A percentile compares a stretch with the other conserved stretches of the same genome.
Evolutionary conservation across 176 grass and related monocot species (phyloP).

Genomic region (Cenchrus fungigraminus): DNA sequence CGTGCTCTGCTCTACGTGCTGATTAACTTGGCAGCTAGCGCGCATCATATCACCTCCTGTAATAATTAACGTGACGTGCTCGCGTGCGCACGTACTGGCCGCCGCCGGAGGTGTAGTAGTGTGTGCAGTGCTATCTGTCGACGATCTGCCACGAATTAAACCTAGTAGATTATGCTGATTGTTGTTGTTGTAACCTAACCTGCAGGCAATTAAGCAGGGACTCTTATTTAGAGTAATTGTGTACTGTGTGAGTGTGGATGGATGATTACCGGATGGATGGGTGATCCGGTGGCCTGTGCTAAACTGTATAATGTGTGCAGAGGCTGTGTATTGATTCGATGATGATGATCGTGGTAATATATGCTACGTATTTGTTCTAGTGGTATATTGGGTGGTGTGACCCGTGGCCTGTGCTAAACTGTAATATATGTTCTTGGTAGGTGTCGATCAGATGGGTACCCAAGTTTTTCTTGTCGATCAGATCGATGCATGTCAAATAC

Average conservation of each 20-base stretch:
- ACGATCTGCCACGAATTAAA: conserved; percentile 2
- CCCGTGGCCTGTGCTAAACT: too few relatives aligned
- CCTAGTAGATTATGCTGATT: conserved; percentile 29
- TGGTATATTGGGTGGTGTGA: background rate
- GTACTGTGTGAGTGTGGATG: background rate
- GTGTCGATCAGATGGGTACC: background rate
- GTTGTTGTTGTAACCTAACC: conserved; percentile 37
- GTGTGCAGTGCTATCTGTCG: background rate
- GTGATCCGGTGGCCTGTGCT: conserved; percentile 32
- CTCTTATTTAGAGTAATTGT: conserved; percentile 22
- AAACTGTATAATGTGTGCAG: conserved; percentile 22
- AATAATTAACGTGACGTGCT: background rate
- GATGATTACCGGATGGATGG: conserved; percentile 21
- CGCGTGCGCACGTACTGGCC: conserved; percentile 24
- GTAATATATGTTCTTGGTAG: background rate
- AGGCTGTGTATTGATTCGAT: conserved; percentile 29
- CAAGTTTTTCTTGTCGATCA: too few relatives aligned
- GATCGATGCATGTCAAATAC: too few relatives aligned
- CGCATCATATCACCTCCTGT: conserved; percentile 7
- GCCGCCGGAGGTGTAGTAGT: conserved; percentile 10
- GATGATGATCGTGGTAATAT: conserved; percentile 36
- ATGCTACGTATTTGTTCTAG: conserved; percentile 22
- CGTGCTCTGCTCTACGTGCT: conserved; percentile 17
- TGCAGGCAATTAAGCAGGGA: conserved; percentile 35
- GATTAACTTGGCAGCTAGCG: conserved; percentile 22